Evolutionary conservation across 306 rosid genomes (phyloP), one percentile per base, ranked within the genome.

Genomic region (Sechiopsis laciniata): DNA sequence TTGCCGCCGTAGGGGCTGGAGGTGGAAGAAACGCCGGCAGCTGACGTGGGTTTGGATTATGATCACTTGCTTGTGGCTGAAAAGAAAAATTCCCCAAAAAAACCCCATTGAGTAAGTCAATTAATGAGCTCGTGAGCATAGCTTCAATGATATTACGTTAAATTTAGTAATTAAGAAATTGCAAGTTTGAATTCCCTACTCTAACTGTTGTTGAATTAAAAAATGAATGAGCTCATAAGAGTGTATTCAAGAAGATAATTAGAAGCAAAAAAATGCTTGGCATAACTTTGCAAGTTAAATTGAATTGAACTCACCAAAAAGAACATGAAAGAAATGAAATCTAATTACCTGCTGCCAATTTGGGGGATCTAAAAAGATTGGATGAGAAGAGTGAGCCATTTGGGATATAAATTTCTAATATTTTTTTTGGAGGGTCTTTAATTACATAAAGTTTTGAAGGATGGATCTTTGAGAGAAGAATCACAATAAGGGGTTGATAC

Each of bases 311-410:
- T 66, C 8, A 6, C 5, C 14, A 52, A 52, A 50, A 16, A 37
- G 45, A 37, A 54, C 58, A 54, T 70, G 13, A 80, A 67, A 72
- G 67, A 80, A 81, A 8, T 7, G 21, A 91, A 85, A 84, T 42
- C 48, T 42, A 40, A 81, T 83, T 85, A 93, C 98, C 96, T 87
- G 98, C 22, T 88, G 90, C 98, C 97, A 93, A 82, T 87, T 93
- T 74, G 90, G 87, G 81, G 96, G 89, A 93, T 93, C 98, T 88
- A 90, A 85, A 84, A 86, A 93, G 86, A 87, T 87, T 85, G 96
- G 97, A 90, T 81, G 87, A 80, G 96, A 90, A 76, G 98, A 87
- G 85, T 87, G 88, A 87, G 89, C 96, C 98, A 93, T 93, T 37
- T 37, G 90, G 87, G 67, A 37, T 14, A 7, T 62, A 8, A 15